Conservation (phyloP, 352 stramenopile genomes). For the Phytophthora multivora region DNA sequence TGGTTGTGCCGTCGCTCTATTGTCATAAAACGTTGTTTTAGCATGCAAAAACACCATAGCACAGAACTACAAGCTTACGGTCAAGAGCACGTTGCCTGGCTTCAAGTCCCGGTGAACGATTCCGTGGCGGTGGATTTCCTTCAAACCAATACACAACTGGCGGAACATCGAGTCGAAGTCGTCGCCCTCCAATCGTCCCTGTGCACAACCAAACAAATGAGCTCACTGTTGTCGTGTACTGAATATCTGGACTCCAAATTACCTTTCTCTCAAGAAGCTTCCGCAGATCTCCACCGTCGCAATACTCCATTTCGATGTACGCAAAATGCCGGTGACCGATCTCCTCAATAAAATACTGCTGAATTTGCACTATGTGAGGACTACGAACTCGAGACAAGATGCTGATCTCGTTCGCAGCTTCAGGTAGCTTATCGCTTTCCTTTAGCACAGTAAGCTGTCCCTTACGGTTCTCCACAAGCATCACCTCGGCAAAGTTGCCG, state of each 20-base stretch:
- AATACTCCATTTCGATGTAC: constrained; percentile 89
- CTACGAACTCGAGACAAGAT: constrained; percentile 62
- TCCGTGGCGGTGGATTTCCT: constrained; percentile 64
- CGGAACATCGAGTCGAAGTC: constrained; percentile 64
- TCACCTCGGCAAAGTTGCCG: constrained; percentile 79
- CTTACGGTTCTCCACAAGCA: constrained; percentile 62
- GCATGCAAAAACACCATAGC: background rate
- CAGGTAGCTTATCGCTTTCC: constrained; percentile 80
- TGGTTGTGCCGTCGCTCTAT: constrained; percentile 65
- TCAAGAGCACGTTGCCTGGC: constrained; percentile 77
- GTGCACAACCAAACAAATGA: constrained; percentile 8
- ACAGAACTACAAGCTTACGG: constrained; percentile 34
- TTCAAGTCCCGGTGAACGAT: constrained; percentile 85
- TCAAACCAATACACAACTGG: constrained; percentile 73
- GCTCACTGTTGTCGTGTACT: background rate
- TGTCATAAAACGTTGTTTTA: background rate
- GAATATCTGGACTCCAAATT: background rate
- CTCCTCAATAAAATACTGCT: constrained; percentile 79
- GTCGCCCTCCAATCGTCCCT: constrained; percentile 47
- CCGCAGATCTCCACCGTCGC: constrained; percentile 60
- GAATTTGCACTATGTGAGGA: constrained; percentile 74
- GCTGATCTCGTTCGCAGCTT: constrained; percentile 80
- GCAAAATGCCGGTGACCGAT: constrained; percentile 77
- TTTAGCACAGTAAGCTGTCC: constrained; percentile 65
- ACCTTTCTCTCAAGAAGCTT: constrained; percentile 45